Base-by-base conservation (phyloP, 225 moss, liverwort and hornwort species). In the Straminergon stramineum region DNA sequence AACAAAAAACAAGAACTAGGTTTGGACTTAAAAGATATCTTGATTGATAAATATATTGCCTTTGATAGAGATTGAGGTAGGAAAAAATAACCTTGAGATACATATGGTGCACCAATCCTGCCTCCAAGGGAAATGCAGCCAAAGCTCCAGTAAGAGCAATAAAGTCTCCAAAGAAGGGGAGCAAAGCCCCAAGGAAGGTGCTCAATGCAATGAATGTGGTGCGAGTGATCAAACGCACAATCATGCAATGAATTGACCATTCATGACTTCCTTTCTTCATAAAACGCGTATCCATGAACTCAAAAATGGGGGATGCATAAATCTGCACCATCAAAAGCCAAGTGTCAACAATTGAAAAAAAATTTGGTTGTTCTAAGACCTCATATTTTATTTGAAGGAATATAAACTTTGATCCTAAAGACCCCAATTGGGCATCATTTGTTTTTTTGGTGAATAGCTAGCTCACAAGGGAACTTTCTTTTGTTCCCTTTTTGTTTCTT, bases 91-190 rank as follows among this genome's bases (percentile, higher is more conserved):
- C 94, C 93, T 93, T 94, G 43, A 93, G 77, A 73, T 92, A 94
- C 92, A 94, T 94, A 62, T 94, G 94, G 80, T 94, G 93, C 51
- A 90, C 83, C 61, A 94, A 84, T 45, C 87, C 93, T 4, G 85
- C 87, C 18, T 94, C 94, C 22, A 93, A 77, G 1, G 93, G 87
- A 69, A 92, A 93, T 27, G 79, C 85, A 35, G 91, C 89, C 90
- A 93, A 30, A 17, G 94, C 94, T 48, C 94, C 94, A 10, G 93
- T 93, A 82, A 94, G 90, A 39, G 87, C 89, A 45, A 89, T 70
- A 53, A 94, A 94, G 66, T 94, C 94, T 60, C 94, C 94, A 18
- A 94, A 94, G 80, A 91, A 92, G 12, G 92, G 93, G 9, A 94
- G 85, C 35, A 94, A 58, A 21, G 92, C 91, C 12, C 93, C 94